Evolutionary conservation across 257 asterid species (phyloP).

Genomic region (Rhazya stricta): DNA sequence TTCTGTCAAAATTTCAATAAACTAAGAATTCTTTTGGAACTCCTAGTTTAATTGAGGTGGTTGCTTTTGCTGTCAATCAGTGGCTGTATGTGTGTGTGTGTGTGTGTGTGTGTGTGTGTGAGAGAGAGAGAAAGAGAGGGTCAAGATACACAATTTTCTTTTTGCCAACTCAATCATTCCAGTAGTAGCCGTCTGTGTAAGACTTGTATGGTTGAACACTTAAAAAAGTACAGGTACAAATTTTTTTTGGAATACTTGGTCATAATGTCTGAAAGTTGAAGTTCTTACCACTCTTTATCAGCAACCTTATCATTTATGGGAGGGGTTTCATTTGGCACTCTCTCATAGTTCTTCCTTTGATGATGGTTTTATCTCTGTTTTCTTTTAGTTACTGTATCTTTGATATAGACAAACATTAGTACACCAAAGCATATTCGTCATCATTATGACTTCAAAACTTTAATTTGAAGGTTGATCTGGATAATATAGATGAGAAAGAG

Average conservation of each 20-base stretch:
- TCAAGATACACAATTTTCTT: not conserved
- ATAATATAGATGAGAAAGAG: conserved; percentile 57
- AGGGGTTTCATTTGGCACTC: not conserved
- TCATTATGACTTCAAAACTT: not conserved
- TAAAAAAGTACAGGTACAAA: too few relatives aligned
- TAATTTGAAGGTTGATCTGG: conserved; percentile 84
- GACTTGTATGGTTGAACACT: not conserved
- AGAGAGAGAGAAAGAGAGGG: too few relatives aligned
- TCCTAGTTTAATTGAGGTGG: too few relatives aligned
- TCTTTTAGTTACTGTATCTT: not conserved
- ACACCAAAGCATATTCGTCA: not conserved
- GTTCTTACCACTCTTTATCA: not conserved
- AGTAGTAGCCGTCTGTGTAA: not conserved
- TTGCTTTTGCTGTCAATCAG: too few relatives aligned
- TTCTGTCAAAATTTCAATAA: too few relatives aligned
- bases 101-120: too few relatives aligned
- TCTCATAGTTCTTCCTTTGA: not conserved
- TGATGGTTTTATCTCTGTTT: not conserved
- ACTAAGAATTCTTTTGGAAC: too few relatives aligned
- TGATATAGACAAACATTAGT: not conserved
- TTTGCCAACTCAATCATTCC: not conserved
- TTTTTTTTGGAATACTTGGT: not conserved
- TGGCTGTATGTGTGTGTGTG: too few relatives aligned
- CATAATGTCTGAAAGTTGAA: not conserved
- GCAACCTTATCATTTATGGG: not conserved